phyloP scores from a whole-genome alignment of 108 stramenopile genomes.

The Nannochloropsis granulata region DNA sequence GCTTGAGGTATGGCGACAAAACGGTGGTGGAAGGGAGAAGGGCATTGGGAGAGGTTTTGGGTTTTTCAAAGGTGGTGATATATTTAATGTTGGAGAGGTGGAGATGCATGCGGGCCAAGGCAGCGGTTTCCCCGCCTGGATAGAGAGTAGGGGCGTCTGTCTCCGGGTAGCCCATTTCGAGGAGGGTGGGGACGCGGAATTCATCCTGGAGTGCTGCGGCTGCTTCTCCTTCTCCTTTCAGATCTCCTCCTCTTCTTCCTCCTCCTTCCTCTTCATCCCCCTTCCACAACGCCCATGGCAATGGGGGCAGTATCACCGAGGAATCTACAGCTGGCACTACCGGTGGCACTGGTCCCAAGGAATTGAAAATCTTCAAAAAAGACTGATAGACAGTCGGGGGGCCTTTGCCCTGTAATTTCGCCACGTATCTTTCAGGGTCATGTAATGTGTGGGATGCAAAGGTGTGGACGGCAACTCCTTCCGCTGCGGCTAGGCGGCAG shows the following conservation, averaged over 20 bases:
- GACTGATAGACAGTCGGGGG: conserved; percentile 43
- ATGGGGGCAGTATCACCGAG: neutral
- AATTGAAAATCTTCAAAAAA: conserved; percentile 39
- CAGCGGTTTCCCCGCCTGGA: conserved; percentile 36
- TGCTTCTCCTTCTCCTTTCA: neutral
- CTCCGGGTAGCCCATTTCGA: conserved; percentile 20
- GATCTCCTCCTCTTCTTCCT: neutral
- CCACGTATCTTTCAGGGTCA: conserved; percentile 20
- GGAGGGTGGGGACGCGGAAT: conserved; percentile 8
- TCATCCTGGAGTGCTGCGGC: neutral
- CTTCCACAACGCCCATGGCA: neutral
- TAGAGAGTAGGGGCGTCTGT: conserved; percentile 42
- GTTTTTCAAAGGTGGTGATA: conserved; percentile 83
- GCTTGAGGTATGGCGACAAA: conserved; percentile 38
- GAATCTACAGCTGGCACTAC: neutral
- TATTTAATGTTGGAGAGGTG: neutral
- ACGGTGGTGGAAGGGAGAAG: conserved; percentile 44
- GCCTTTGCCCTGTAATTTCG: neutral
- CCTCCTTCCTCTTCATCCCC: neutral
- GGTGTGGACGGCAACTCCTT: conserved; percentile 37
- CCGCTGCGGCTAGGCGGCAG: conserved; percentile 7
- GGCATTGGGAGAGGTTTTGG: conserved; percentile 70
- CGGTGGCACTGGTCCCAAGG: neutral
- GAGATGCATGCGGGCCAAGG: conserved; percentile 14
- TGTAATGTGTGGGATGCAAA: conserved; percentile 42